Conservation (phyloP, 2,329 filamentous ascomycete species). For the Penicillium verrucosum region DNA sequence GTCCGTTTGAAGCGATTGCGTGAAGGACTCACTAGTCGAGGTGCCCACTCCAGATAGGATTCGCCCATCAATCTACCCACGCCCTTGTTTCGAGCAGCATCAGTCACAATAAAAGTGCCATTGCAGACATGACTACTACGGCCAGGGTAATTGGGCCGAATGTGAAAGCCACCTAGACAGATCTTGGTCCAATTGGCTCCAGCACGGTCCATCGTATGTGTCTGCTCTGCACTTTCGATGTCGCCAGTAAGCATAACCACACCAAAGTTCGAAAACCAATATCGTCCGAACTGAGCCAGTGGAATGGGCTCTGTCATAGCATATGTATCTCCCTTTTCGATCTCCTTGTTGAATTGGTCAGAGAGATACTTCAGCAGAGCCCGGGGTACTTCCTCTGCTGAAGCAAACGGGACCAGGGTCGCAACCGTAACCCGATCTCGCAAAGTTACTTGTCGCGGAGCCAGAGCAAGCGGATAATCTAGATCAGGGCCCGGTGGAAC, state of each 20-base stretch:
- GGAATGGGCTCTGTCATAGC: constrained; percentile 77
- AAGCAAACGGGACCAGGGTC: constrained; percentile 77
- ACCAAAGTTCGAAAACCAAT: constrained; percentile 90
- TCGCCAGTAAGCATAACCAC: constrained; percentile 83
- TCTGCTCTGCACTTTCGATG: constrained; percentile 61
- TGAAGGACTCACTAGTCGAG: constrained; percentile 51
- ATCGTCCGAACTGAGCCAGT: constrained; percentile 70
- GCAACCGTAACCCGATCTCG: constrained; percentile 80
- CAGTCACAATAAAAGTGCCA: constrained; percentile 71
- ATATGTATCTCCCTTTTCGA: constrained; percentile 88
- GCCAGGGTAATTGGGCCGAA: constrained; percentile 91
- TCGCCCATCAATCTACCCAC: constrained; percentile 74
- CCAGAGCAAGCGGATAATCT: constrained; percentile 64
- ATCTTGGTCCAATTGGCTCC: constrained; percentile 72
- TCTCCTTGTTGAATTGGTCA: constrained; percentile 83
- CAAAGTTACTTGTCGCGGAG: constrained; percentile 73
- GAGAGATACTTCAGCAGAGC: constrained; percentile 73
- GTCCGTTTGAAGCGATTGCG: constrained; percentile 28
- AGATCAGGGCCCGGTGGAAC: constrained; percentile 31
- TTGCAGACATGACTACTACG: constrained; percentile 85
- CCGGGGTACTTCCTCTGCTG: constrained; percentile 70
- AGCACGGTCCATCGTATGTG: constrained; percentile 47
- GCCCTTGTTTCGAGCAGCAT: constrained; percentile 68
- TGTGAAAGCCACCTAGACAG: constrained; percentile 87
- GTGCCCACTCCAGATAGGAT: constrained; percentile 73